A percentile compares a stretch with the other conserved stretches of the same genome.
phyloP scores from a whole-genome alignment of 164 flowering plant genomes.

The Stephania cephalantha region DNA sequence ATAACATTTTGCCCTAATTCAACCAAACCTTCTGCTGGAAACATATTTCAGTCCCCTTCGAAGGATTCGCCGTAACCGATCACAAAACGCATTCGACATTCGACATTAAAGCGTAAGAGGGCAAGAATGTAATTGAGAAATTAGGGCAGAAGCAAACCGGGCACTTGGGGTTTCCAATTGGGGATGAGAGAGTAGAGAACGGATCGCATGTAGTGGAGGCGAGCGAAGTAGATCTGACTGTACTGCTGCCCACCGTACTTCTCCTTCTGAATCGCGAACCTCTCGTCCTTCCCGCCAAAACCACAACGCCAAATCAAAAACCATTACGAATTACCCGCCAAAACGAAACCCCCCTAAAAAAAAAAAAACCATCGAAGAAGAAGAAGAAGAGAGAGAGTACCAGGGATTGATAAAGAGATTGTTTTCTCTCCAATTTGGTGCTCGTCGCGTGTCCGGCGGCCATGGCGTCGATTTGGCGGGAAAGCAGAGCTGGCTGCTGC shows the following conservation, averaged over 20 bases:
- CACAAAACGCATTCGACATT: neutral
- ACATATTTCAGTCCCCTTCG: too few species aligned
- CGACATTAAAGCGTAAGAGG: neutral
- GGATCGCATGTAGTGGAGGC: slow-evolving; percentile 68
- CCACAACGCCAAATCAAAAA: neutral
- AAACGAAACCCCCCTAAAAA: too few species aligned
- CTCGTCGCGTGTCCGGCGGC: slow-evolving; percentile 37
- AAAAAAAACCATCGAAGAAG: neutral
- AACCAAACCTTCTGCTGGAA: too few species aligned
- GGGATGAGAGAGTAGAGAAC: slow-evolving; percentile 57
- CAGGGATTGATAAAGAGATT: slow-evolving; percentile 42
- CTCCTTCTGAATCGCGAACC: slow-evolving; percentile 60
- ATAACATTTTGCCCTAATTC: neutral
- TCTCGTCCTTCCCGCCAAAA: slow-evolving; percentile 49
- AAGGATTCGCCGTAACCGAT: too few species aligned
- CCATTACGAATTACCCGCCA: neutral
- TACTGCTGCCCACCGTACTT: slow-evolving; percentile 89
- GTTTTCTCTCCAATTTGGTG: slow-evolving; percentile 38
- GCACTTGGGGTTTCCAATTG: slow-evolving; percentile 76
- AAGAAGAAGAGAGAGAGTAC: slow-evolving; percentile 23
- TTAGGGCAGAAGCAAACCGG: slow-evolving; percentile 30
- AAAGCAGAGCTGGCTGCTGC: slow-evolving; percentile 1
- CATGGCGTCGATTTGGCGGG: slow-evolving; percentile 41
- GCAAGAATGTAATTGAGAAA: neutral
- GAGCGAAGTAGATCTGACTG: slow-evolving; percentile 87